Evolutionary conservation across 306 rosid genomes (phyloP).

Genomic region (Vachellia pachyceras): DNA sequence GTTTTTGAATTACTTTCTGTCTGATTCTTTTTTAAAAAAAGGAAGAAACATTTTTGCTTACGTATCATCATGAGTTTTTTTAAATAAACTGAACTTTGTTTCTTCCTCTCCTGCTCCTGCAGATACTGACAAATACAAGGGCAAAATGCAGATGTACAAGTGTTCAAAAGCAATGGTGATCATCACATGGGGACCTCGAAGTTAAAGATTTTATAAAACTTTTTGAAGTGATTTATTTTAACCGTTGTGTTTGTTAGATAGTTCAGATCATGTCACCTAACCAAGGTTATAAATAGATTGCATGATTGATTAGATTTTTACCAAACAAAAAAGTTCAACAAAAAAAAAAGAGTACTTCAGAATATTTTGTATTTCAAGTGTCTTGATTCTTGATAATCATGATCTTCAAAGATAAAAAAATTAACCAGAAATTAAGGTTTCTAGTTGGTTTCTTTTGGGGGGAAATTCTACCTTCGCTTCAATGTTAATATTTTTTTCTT

Average conservation of each 20-base stretch:
- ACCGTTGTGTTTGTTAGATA: not conserved
- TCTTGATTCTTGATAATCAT: not conserved
- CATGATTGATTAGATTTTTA: not conserved
- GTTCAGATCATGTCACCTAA: not conserved
- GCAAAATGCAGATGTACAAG: slow-evolving; percentile 76
- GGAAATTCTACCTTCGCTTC: not conserved
- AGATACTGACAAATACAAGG: slow-evolving; percentile 65
- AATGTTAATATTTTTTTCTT: not conserved
- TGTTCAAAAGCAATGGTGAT: slow-evolving; percentile 40
- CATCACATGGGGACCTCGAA: not conserved
- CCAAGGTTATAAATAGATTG: not conserved
- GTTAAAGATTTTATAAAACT: not conserved
- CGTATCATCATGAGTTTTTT: not conserved
- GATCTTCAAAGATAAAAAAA: slow-evolving; percentile 36
- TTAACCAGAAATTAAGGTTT: not conserved
- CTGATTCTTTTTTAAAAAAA: not conserved
- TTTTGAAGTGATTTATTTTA: not conserved
- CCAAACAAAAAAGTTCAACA: not conserved
- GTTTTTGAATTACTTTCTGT: no score
- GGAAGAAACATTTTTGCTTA: not conserved
- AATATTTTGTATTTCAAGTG: not conserved
- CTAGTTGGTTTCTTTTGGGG: not conserved
- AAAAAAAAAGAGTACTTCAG: not conserved
- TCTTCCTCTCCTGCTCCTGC: slow-evolving; percentile 45
- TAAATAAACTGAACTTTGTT: not conserved